Evolutionary conservation across 2,329 filamentous ascomycete genomes (phyloP), one percentile per base, ranked within the genome.

Genomic region (Rhynchosporium agropyri): DNA sequence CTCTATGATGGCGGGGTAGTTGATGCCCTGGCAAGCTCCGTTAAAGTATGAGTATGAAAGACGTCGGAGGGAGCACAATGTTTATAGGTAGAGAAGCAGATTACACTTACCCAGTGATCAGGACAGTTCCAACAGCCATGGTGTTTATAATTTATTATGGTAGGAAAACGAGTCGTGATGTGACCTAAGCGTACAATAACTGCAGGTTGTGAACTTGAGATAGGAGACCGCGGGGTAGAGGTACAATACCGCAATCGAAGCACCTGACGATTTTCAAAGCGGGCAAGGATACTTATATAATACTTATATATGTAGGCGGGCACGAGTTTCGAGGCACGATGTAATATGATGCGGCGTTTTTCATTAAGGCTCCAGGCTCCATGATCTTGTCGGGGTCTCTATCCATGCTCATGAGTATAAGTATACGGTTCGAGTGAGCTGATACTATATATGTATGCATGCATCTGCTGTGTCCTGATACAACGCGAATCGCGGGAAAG

Each of bases 91-190:
- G 45, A 12, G 54, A 57, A 36, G n/a, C 29, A 49, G 26, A 20
- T 38, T 28, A 57, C 50, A 76, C 87, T 81, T 87, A 97, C 93
- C 93, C 93, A 73, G 93, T 93, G 76, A 97, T 87, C 74, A 97
- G 85, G 75, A 97, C 91, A 67, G 92, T 95, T 81, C 92, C 91
- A 71, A 90, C 84, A 76, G 89, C 79, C 91, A 96, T 96, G 68
- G 68, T 80, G 63, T 51, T 26, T 64, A 58, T 31, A 38, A 31
- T 55, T 53, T 51, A 29, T 28, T 51, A 20, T 4, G 55, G 1
- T 20, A 46, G 46, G 49, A 49, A 42, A 9, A 38, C 28, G 29
- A 20, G 49, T 42, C 15, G 61, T 20, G 38, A 36, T 45, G 56
- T 20, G 38, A 43, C 6, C 3, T 26, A 13, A 42, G 51, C 5